Evolutionary conservation across 2,329 filamentous ascomycete species (phyloP), one percentile per base, ranked within the genome.

Genomic region (Neonectria neomacrospora): DNA sequence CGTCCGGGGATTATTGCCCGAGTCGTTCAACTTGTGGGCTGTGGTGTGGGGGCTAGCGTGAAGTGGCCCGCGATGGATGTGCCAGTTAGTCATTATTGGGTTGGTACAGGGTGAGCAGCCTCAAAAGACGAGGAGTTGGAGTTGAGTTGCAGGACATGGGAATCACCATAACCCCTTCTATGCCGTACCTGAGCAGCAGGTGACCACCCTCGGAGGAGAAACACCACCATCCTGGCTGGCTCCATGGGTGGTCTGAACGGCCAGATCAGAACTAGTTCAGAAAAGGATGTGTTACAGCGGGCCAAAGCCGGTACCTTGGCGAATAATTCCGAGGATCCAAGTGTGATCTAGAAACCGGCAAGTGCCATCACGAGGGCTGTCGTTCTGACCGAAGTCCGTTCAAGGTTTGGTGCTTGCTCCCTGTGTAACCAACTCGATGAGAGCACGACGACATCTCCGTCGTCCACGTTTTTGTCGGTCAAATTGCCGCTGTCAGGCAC

Each of bases 21-120:
- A 66, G 61, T 57, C 51, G 56, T 58, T 67, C 58, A 66, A 58
- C 53, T 44, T 20, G 57, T 60, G 63, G 53, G 44, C 28, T 67
- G 34, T 44, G 45, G 39, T 54, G 66, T 72, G 68, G 70, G 70
- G 70, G 66, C 26, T 60, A 57, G 48, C 66, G 62, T 64, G 42
- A 54, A 53, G 39, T 37, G 32, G 30, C 30, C 50, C 32, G 48
- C 34, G 47, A 51, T 41, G 50, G 16, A 44, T 59, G 52, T 54
- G 44, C 39, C 57, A 66, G 55, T 58, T 45, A 39, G 54, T 42
- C 44, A 42, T 10, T 50, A 51, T 54, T 54, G 32, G 18, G 3
- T 14, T 30, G 50, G 51, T 32, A 26, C 32, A 28, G 51, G 23
- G 14, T 58, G 22, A 32, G 37, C 56, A 30, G 44, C 34, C 44